These are phyloP conservation scores for Brasilioporus rufonigricans DNA, from an alignment of 768 basidiomycete species.

Conservation along the genomic window DNA sequence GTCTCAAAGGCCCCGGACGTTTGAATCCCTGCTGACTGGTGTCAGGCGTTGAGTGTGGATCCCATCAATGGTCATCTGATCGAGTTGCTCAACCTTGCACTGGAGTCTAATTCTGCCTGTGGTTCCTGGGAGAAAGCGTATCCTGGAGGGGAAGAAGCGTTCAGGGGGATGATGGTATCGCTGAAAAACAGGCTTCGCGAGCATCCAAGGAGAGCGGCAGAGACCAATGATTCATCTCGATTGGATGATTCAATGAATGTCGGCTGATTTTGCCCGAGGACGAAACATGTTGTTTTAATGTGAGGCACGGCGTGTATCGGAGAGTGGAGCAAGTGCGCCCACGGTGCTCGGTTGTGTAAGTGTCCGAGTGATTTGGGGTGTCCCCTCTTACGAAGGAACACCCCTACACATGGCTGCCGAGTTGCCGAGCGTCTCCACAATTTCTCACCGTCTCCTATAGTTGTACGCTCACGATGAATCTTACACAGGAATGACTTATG, in stretches of 20 bases:
- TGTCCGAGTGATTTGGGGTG: slow-evolving; percentile 29
- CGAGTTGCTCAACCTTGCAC: slow-evolving; percentile 77
- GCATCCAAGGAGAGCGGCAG: slow-evolving; percentile 19
- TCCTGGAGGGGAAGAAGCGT: slow-evolving; percentile 35
- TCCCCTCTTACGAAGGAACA: slow-evolving; percentile 7
- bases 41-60: slow-evolving; percentile 73
- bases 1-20: neutral
- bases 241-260: slow-evolving; percentile 33
- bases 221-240: slow-evolving; percentile 13
- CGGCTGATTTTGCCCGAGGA: slow-evolving; percentile 21
- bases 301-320: slow-evolving; percentile 10
- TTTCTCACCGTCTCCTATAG: slow-evolving; percentile 32
- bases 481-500: slow-evolving; percentile 34
- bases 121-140: slow-evolving; percentile 33
- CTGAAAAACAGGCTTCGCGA: slow-evolving; percentile 30
- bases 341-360: slow-evolving; percentile 21
- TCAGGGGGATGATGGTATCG: slow-evolving; percentile 32
- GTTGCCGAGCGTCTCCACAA: slow-evolving; percentile 36
- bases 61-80: slow-evolving; percentile 80
- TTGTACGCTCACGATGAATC: slow-evolving; percentile 30
- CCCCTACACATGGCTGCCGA: slow-evolving; percentile 25
- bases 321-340: slow-evolving; percentile 25
- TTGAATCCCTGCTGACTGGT: slow-evolving; percentile 1
- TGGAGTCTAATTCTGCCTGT: slow-evolving; percentile 49
- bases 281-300: slow-evolving; percentile 25